Evolutionary conservation across 768 basidiomycete species (phyloP).

Genomic region (Auricularia cornea): DNA sequence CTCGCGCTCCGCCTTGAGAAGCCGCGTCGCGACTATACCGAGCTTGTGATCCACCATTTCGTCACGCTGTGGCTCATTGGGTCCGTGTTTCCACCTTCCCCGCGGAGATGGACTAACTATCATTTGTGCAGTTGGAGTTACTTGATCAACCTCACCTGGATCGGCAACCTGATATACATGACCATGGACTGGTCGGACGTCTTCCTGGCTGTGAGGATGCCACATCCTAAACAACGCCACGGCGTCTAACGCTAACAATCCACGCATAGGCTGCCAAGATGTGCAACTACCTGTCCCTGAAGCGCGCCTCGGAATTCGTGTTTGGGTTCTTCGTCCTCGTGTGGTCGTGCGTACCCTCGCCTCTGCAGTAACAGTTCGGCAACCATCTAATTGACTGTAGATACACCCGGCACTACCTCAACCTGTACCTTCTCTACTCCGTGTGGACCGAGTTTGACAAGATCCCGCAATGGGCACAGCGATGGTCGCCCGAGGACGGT

Average conservation of each 20-base stretch:
- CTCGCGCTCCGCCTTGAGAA: conserved; percentile 83
- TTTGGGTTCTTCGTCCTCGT: conserved; percentile 59
- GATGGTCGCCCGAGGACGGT: conserved; percentile 55
- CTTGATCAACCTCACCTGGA: conserved; percentile 66
- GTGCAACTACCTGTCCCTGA: conserved; percentile 74
- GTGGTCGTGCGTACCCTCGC: conserved; percentile 63
- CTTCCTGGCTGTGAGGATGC: conserved; percentile 63
- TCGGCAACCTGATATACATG: conserved; percentile 87
- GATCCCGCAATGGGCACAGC: conserved; percentile 56
- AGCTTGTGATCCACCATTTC: conserved; percentile 83
- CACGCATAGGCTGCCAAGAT: conserved; percentile 67
- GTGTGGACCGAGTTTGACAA: conserved; percentile 73
- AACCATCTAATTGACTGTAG: conserved; percentile 28
- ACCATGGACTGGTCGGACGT: conserved; percentile 96
- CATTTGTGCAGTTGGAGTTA: conserved; percentile 74
- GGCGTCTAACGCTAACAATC: no score
- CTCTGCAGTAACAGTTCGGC: not conserved
- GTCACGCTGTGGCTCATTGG: conserved; percentile 94
- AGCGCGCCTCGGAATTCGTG: conserved; percentile 49
- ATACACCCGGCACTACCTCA: conserved; percentile 91
- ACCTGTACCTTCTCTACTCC: conserved; percentile 78
- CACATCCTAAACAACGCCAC: no score
- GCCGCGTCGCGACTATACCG: conserved; percentile 83
- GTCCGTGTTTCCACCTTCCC: conserved; percentile 36
- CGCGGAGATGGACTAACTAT: no score